A percentile compares a stretch with the other conserved stretches of the same genome.
Evolutionary conservation across 148 eudicot species (phyloP).

Genomic region (Fagopyrum esculentum): DNA sequence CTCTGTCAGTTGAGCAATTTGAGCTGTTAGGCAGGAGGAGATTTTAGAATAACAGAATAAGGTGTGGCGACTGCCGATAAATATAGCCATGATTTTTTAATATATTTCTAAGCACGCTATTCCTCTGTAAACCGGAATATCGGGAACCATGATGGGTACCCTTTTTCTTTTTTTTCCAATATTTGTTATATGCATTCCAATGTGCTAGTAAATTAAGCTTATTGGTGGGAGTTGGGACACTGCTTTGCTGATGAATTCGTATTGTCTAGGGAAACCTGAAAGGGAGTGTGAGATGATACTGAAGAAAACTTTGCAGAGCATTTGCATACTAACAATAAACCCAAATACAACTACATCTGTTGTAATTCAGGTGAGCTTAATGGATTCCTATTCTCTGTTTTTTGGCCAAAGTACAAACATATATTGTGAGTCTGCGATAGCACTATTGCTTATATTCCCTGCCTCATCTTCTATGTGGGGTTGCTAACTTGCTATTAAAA

Average conservation of each 20-base stretch:
- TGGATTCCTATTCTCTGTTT: neutral
- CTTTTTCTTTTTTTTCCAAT: no score
- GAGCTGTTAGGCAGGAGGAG: no score
- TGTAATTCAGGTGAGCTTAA: conserved; percentile 54
- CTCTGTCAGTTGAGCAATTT: no score
- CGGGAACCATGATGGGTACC: neutral
- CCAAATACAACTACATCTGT: conserved; percentile 88
- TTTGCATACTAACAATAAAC: conserved; percentile 64
- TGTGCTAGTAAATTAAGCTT: neutral
- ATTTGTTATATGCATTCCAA: neutral
- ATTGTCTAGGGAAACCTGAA: conserved; percentile 62
- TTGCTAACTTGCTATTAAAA: neutral
- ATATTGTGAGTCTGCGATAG: neutral
- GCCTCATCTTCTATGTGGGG: neutral
- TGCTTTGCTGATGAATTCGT: neutral
- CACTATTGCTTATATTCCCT: neutral
- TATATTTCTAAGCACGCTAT: neutral
- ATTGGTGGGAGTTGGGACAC: neutral
- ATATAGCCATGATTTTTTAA: neutral
- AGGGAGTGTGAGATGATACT: conserved; percentile 83
- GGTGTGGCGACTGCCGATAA: no score
- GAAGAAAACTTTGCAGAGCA: conserved; percentile 83
- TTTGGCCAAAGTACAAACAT: neutral
- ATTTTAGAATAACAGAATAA: no score
- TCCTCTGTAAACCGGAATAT: neutral